Conservation (phyloP, 768 basidiomycete species). For the Macrolepiota albuminosa region DNA sequence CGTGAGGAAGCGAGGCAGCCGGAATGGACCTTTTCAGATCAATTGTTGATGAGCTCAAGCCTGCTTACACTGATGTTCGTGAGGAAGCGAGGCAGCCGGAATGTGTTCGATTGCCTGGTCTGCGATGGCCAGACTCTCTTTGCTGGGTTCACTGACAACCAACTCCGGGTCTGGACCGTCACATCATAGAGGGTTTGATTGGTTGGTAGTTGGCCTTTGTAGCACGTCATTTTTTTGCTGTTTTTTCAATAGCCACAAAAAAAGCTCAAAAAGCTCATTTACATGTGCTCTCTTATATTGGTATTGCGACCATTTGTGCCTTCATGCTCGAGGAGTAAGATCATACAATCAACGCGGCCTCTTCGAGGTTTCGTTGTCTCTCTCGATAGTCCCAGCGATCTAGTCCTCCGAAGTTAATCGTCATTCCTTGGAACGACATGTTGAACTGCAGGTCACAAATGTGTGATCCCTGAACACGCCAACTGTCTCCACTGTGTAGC, state of each 20-base stretch:
- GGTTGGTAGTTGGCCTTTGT: constrained; percentile 14
- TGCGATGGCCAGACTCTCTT: constrained; percentile 94
- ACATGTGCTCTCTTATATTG: constrained; percentile 5
- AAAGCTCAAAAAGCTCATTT: constrained; percentile 24
- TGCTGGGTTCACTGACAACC: constrained; percentile 95
- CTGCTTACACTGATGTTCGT: constrained; percentile 79
- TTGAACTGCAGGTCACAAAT: constrained; percentile 71
- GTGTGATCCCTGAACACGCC: constrained; percentile 68
- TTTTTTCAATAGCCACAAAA: constrained; percentile 20
- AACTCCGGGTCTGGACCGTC: constrained; percentile 90
- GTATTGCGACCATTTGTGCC: background rate
- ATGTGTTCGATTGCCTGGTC: constrained; percentile 99
- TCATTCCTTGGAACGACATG: constrained; percentile 54
- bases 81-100: constrained; percentile 77
- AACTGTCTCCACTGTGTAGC: constrained; percentile 65
- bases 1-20: constrained; percentile 59
- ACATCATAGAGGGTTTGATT: constrained; percentile 43
- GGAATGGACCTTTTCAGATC: constrained; percentile 56
- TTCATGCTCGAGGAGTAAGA: background rate
- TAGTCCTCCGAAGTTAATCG: constrained; percentile 70
- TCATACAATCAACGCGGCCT: constrained; percentile 29
- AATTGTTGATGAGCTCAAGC: constrained; percentile 98
- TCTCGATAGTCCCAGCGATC: constrained; percentile 71
- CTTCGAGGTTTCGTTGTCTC: constrained; percentile 57
- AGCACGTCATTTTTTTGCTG: constrained; percentile 15